These are phyloP conservation scores for Aspergillus persii DNA, from an alignment of 2,329 filamentous ascomycete species.

Conservation along the genomic window DNA sequence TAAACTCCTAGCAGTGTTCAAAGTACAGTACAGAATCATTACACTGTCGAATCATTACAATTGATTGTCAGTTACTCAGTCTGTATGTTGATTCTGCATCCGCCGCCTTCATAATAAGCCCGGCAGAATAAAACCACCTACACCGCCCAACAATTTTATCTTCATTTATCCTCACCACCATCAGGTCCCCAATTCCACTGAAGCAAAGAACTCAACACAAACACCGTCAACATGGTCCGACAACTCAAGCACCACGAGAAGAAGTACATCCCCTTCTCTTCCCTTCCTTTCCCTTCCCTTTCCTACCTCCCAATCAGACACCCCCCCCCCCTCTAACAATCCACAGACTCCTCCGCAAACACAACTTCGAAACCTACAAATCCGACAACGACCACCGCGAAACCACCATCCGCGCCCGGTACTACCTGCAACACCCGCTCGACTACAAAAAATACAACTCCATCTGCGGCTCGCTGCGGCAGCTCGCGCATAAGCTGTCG, in stretches of 20 bases:
- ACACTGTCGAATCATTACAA: no score
- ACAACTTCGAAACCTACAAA: conserved; percentile 94
- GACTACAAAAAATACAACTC: conserved; percentile 72
- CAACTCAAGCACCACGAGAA: conserved; percentile 97
- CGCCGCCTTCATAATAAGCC: background rate
- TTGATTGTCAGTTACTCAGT: no score
- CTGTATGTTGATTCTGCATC: no score
- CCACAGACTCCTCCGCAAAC: conserved; percentile 70
- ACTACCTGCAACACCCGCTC: conserved; percentile 84
- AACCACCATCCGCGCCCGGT: conserved; percentile 74
- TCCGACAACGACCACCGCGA: conserved; percentile 84
- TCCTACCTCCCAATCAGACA: background rate
- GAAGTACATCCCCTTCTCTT: conserved; percentile 51
- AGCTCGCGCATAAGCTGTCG: conserved; percentile 84
- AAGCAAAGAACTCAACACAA: background rate
- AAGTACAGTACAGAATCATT: no score
- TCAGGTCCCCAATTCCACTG: background rate
- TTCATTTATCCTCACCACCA: background rate
- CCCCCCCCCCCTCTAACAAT: background rate
- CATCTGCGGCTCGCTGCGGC: conserved; percentile 76
- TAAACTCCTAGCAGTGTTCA: no score
- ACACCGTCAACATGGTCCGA: conserved; percentile 70
- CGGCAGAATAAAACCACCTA: background rate
- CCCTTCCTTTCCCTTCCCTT: background rate
- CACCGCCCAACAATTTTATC: conserved; percentile 5